Conservation (phyloP, 192 early-diverging fungal genomes). For the Dissophora ornata region DNA sequence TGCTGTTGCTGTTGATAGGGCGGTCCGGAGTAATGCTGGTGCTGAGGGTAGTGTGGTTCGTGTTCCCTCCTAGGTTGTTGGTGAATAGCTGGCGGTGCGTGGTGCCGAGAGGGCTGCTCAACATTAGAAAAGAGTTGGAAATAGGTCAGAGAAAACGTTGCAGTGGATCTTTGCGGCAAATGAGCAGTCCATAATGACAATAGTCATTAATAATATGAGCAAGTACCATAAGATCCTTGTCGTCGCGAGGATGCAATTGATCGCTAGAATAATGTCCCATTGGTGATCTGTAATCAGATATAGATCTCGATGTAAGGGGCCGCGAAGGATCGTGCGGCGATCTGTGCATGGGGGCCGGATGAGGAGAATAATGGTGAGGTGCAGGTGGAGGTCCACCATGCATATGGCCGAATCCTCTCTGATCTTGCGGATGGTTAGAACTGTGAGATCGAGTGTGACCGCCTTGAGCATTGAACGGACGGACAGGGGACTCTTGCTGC, state of each 20-base stretch:
- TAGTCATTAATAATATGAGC: too few relatives aligned
- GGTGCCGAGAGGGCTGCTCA: constrained; percentile 5
- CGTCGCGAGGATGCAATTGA: constrained; percentile 10
- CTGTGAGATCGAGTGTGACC: constrained; percentile 19
- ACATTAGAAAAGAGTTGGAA: too few relatives aligned
- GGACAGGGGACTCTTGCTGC: constrained; percentile 27
- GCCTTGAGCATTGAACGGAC: constrained; percentile 21
- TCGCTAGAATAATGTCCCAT: constrained; percentile 17
- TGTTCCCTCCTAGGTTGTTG: constrained; percentile 13
- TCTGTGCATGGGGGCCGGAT: constrained; percentile 9
- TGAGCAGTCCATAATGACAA: too few relatives aligned
- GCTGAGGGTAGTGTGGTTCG: constrained; percentile 16
- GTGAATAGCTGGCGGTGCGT: constrained; percentile 7
- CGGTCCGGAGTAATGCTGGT: constrained; percentile 24
- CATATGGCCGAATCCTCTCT: constrained; percentile 5
- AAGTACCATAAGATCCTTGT: constrained; percentile 16
- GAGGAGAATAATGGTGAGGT: constrained; percentile 13
- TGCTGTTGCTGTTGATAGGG: constrained; percentile 22
- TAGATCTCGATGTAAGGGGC: constrained; percentile 1
- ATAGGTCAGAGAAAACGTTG: too few relatives aligned
- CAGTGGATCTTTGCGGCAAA: too few relatives aligned
- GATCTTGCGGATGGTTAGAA: constrained; percentile 20
- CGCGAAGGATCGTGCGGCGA: constrained; percentile 21
- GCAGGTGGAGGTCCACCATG: constrained; percentile 21
- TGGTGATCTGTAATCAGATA: constrained; percentile 10